A percentile compares a stretch with the other conserved stretches of the same genome.
These are phyloP conservation scores for Mortierella sp. DNA, from an alignment of 371 early-diverging fungal genomes.

Conservation along the genomic window DNA sequence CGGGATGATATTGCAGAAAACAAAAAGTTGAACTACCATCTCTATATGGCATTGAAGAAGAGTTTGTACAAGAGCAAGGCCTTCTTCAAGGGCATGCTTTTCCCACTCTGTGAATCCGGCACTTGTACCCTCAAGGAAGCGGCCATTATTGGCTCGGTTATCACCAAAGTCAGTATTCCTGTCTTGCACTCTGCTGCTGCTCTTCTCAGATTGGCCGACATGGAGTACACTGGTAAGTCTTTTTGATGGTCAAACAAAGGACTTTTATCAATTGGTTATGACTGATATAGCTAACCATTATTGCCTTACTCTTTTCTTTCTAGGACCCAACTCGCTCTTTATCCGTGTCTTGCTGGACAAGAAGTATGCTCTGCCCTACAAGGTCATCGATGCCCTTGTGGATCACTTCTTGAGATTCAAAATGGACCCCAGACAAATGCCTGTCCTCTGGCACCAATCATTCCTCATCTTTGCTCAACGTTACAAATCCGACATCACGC, in stretches of 20 bases:
- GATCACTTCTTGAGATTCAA: slow-evolving; percentile 94
- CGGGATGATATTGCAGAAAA: slow-evolving; percentile 94
- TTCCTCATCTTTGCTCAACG: slow-evolving; percentile 95
- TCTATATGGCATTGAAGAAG: slow-evolving; percentile 97
- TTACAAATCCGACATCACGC: slow-evolving; percentile 95
- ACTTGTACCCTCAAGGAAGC: slow-evolving; percentile 97
- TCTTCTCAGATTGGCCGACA: slow-evolving; percentile 92
- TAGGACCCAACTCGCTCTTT: slow-evolving; percentile 86
- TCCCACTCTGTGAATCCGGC: slow-evolving; percentile 96
- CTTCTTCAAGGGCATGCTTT: slow-evolving; percentile 97
- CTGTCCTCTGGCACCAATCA: slow-evolving; percentile 98
- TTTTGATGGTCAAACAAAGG: not conserved
- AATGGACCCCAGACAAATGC: slow-evolving; percentile 83
- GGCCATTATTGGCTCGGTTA: slow-evolving; percentile 92
- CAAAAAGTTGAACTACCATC: slow-evolving; percentile 95
- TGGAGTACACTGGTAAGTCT: slow-evolving; percentile 92
- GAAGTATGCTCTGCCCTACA: slow-evolving; percentile 97
- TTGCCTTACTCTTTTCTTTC: slow-evolving; percentile 12
- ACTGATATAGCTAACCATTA: not conserved
- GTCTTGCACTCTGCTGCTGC: slow-evolving; percentile 96
- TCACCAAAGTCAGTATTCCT: slow-evolving; percentile 94
- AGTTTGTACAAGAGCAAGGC: slow-evolving; percentile 96
- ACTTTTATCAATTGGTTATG: not conserved
- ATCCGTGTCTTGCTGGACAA: slow-evolving; percentile 96
- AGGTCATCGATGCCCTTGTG: slow-evolving; percentile 95